Conservation (phyloP, 2,329 filamentous ascomycete species). For the Aspergillus neoniger region DNA sequence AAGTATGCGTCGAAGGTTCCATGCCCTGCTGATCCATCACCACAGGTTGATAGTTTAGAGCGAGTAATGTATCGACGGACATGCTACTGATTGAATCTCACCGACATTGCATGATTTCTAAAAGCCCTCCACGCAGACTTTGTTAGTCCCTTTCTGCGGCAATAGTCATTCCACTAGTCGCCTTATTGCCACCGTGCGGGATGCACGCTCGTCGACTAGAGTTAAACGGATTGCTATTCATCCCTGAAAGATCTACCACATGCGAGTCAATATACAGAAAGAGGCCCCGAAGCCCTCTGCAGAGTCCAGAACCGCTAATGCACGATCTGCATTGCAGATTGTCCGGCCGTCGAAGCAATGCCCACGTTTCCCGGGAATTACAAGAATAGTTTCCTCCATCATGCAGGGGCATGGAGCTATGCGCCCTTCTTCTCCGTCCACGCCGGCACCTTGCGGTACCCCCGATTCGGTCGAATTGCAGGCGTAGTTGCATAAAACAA, state of each 20-base stretch:
- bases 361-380: neutral
- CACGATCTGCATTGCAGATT: constrained; percentile 1
- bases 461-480: neutral
- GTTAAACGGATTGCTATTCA: neutral
- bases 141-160: neutral
- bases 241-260: neutral
- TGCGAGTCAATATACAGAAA: neutral
- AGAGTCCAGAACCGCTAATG: neutral
- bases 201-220: neutral
- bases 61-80: neutral
- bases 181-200: neutral
- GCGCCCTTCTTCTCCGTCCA: neutral
- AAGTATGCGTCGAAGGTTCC: neutral
- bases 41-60: neutral
- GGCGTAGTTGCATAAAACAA: neutral
- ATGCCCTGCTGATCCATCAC: neutral
- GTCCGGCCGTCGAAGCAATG: neutral
- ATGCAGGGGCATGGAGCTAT: neutral
- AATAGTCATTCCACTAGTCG: neutral
- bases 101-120: neutral
- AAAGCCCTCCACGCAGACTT: neutral
- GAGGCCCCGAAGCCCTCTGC: neutral
- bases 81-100: too few relatives aligned
- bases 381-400: neutral
- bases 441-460: neutral